Conservation (phyloP, 1,284 basidiomycete genomes). For the Sporisorium sorghi region DNA sequence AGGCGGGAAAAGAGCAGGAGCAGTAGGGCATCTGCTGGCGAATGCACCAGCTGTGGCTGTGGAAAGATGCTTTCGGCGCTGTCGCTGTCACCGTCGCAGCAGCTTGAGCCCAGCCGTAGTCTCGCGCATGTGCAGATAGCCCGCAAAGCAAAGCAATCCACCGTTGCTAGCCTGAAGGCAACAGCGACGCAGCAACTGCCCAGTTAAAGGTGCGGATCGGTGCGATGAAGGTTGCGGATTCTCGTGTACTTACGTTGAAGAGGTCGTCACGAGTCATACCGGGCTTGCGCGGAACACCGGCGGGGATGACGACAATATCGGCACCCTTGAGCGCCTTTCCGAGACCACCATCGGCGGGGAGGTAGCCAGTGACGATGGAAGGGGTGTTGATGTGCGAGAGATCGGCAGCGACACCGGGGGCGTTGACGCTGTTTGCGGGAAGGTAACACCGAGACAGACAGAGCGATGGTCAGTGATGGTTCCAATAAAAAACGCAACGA, state of each 20-base stretch:
- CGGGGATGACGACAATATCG: constrained; percentile 93
- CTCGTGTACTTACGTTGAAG: constrained; percentile 78
- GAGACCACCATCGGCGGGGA: constrained; percentile 77
- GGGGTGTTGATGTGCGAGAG: constrained; percentile 83
- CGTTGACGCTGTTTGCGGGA: constrained; percentile 69
- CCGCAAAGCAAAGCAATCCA: background rate
- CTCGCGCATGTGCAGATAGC: background rate
- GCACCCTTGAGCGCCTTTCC: constrained; percentile 85
- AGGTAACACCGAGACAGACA: background rate
- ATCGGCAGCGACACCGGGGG: constrained; percentile 95
- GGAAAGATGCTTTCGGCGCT: background rate
- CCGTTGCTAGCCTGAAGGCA: background rate
- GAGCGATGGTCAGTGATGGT: background rate
- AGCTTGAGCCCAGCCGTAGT: background rate
- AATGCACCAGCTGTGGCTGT: background rate
- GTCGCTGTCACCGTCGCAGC: background rate
- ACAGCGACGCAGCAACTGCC: background rate
- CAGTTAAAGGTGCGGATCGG: too few species aligned
- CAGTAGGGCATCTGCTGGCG: background rate
- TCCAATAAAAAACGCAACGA: background rate
- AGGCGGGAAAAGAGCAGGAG: background rate
- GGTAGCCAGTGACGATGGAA: constrained; percentile 69
- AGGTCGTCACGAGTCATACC: constrained; percentile 84
- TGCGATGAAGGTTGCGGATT: background rate
- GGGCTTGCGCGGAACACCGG: constrained; percentile 91